phyloP scores from a whole-genome alignment of 2,329 filamentous ascomycete genomes.

The Pestalotiopsis fici region DNA sequence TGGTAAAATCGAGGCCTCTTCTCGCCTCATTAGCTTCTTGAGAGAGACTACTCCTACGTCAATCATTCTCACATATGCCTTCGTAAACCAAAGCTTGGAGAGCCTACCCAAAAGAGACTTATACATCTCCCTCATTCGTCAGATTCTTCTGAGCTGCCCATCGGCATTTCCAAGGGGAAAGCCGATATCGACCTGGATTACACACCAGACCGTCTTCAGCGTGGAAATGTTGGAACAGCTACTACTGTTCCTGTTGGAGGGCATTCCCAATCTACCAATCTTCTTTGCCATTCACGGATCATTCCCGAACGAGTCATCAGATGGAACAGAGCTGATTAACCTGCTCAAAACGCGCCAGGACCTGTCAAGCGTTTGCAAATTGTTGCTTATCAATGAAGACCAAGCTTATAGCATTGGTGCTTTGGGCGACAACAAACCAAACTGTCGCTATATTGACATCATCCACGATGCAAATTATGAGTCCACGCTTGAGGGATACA shows the following conservation, averaged over 20 bases:
- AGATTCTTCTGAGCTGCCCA: not conserved
- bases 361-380: not conserved
- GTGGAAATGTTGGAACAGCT: not conserved
- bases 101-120: not conserved
- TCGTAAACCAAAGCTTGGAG: not conserved
- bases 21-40: not conserved
- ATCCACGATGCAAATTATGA: no score
- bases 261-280: not conserved
- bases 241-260: not conserved
- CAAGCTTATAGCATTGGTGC: no score
- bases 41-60: not conserved
- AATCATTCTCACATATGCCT: not conserved
- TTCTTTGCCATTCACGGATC: not conserved
- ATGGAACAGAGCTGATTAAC: not conserved
- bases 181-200: not conserved
- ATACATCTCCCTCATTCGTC: not conserved
- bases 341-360: not conserved
- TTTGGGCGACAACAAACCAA: not conserved
- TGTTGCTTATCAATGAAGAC: not conserved
- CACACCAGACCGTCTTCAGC: not conserved
- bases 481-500: not conserved
- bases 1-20: not conserved
- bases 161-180: not conserved
- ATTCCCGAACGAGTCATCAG: not conserved
- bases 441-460: not conserved